phyloP scores from a whole-genome alignment of 2,329 filamentous ascomycete species.

The Fusarium incarnatum region DNA sequence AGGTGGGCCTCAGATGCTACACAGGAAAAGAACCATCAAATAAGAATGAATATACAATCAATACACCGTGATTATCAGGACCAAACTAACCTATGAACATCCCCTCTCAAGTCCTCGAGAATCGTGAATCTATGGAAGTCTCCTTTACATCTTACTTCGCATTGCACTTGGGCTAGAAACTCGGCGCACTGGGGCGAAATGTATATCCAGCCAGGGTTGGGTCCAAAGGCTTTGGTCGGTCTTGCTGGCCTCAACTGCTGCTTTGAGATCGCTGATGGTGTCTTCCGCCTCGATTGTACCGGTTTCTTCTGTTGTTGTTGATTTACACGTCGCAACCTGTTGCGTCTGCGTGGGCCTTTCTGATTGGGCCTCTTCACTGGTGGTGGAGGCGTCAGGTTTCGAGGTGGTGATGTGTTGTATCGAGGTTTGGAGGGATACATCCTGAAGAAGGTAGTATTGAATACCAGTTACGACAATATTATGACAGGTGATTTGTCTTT shows the following conservation, averaged over 20 bases:
- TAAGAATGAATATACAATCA: not conserved
- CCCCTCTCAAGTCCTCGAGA: too few relatives aligned
- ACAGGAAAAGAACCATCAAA: not conserved
- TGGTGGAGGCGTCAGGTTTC: not conserved
- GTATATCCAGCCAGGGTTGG: not conserved
- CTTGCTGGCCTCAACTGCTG: not conserved
- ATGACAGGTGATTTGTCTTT: too few relatives aligned
- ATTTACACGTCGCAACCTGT: not conserved
- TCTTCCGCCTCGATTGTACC: not conserved
- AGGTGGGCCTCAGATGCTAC: not conserved
- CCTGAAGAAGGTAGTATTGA: too few relatives aligned
- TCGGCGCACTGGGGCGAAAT: not conserved
- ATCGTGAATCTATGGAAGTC: not conserved
- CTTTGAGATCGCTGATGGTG: not conserved
- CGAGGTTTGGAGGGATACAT: too few relatives aligned
- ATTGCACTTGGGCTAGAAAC: not conserved
- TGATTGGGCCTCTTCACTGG: not conserved
- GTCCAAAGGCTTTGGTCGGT: not conserved
- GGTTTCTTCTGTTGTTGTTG: not conserved
- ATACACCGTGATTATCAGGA: fast-evolving
- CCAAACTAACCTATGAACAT: not conserved
- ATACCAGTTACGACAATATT: too few relatives aligned
- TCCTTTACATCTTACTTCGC: not conserved
- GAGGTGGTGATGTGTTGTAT: too few relatives aligned
- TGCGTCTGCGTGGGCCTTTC: not conserved